Base-by-base conservation (phyloP, 306 rosid genomes). In the Arachis hypogaea region DNA sequence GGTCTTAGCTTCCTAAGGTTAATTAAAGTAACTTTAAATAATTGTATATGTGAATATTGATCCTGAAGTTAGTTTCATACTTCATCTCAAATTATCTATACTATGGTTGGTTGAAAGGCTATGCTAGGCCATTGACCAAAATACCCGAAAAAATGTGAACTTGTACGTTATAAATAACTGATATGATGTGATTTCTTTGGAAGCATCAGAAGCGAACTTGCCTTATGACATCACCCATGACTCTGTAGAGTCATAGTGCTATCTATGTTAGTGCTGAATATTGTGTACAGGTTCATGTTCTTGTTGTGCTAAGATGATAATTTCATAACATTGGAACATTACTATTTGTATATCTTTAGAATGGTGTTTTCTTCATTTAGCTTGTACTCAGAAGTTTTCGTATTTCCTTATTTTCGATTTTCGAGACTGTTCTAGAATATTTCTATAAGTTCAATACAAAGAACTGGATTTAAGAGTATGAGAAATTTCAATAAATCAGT, bases 241-340 rank as follows among this genome's bases (percentile, higher is more conserved):
- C 47, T 14, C 11, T 22, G 62, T 7, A 22, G 28, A 22, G 28
- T 22, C 38, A 33, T 33, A 33, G 38, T 33, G 38, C 4, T 52
- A 5, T 52, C 28, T 52, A 52, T 7, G 18, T 11, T n/a, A 40
- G 47, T 61, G 66, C 66, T 38, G 46, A 61, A 2, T n/a, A 11
- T 7, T 40, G 66, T 28, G 66, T 41, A 47, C 66, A 61, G 14
- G 38, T 33, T n/a, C 66, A 47, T 28, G 66, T 42, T 46, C 66
- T 38, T 41, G 41, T n/a, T 38, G 5, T 28, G 66, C 18, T 22
- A 43, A 12, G 9, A 33, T 30, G 43, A 30, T 59, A 5, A 30
- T 33, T 61, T 61, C 66, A 59, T 30, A 58, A 33, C 28, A 22
- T 22, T 22, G 28, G 28, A 22, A 22, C 28, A 22, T 22, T 22